A percentile compares a stretch with the other conserved stretches of the same genome.
Evolutionary conservation across 192 early-diverging fungal genomes (phyloP).

Genomic region (Coemansia sp.): DNA sequence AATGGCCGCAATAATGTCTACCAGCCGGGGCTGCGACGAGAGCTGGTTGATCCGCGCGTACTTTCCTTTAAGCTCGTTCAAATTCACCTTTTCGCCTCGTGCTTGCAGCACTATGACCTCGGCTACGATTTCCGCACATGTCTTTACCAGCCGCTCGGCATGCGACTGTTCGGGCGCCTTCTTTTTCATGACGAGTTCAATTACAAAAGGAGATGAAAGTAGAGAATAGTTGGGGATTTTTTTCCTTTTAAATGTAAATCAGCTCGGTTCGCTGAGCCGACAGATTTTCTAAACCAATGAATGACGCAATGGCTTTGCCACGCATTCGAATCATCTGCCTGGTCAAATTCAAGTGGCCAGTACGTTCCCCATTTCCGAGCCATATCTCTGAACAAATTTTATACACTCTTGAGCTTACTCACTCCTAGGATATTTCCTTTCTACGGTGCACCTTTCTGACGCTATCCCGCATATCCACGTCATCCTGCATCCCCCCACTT

Average conservation of each 20-base stretch:
- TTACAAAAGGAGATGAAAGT: background rate
- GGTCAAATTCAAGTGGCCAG: no score
- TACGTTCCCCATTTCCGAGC: no score
- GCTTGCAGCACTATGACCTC: slow-evolving; percentile 77
- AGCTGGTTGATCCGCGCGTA: slow-evolving; percentile 74
- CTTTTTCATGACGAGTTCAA: slow-evolving; percentile 24
- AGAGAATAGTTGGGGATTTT: background rate
- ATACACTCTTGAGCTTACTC: background rate
- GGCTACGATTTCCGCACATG: slow-evolving; percentile 86
- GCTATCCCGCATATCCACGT: background rate
- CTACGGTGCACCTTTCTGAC: background rate
- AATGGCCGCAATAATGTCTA: slow-evolving; percentile 98
- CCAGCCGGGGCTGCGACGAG: slow-evolving; percentile 85
- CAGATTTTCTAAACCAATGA: no score
- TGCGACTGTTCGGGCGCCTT: slow-evolving; percentile 47
- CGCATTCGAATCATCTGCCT: no score
- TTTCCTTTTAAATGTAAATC: no score
- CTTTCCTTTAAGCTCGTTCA: slow-evolving; percentile 81
- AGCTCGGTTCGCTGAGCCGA: no score
- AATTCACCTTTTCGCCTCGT: slow-evolving; percentile 73
- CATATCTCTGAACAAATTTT: no score
- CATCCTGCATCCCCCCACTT: background rate
- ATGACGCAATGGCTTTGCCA: no score
- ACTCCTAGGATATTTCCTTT: background rate
- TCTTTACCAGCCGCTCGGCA: slow-evolving; percentile 78